Conservation (phyloP, 1,284 basidiomycete genomes). For the Sporisorium sorghi region DNA sequence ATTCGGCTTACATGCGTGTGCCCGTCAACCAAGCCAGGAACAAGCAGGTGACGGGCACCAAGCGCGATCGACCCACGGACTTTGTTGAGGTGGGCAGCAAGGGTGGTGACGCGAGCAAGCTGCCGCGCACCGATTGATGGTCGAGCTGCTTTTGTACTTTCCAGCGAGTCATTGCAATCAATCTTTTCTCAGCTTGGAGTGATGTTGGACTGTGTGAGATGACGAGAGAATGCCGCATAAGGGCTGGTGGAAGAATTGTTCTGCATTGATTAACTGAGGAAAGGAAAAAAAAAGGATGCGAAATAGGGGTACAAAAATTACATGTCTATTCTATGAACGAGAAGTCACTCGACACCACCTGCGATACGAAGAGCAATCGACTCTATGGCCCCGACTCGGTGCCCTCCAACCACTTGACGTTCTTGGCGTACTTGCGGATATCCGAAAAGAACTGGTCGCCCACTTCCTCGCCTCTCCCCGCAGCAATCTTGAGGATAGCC, state of each 20-base stretch:
- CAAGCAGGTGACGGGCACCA: conserved; percentile 18
- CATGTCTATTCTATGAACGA: background rate
- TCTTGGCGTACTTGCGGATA: conserved; percentile 73
- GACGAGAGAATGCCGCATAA: too few relatives aligned
- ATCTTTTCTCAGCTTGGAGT: background rate
- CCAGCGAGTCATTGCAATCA: background rate
- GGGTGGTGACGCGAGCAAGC: conserved; percentile 34
- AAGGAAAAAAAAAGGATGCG: background rate
- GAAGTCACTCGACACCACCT: background rate
- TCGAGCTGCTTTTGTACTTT: too few relatives aligned
- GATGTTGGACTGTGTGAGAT: background rate
- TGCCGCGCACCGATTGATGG: conserved; percentile 29
- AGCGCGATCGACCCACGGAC: conserved; percentile 55
- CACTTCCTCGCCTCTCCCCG: conserved; percentile 72
- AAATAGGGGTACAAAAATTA: conserved; percentile 1
- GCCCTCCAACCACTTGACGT: conserved; percentile 50
- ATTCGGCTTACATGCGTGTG: conserved; percentile 50
- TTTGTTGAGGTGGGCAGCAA: conserved; percentile 52
- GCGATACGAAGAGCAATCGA: background rate
- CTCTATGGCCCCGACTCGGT: conserved; percentile 22
- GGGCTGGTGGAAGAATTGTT: background rate
- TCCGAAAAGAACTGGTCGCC: conserved; percentile 80
- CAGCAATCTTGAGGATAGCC: conserved; percentile 87
- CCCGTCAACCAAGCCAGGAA: conserved; percentile 43
- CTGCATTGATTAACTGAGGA: background rate